Evolutionary conservation across 164 flowering plant genomes (phyloP).

Genomic region (Dillenia turbinata): DNA sequence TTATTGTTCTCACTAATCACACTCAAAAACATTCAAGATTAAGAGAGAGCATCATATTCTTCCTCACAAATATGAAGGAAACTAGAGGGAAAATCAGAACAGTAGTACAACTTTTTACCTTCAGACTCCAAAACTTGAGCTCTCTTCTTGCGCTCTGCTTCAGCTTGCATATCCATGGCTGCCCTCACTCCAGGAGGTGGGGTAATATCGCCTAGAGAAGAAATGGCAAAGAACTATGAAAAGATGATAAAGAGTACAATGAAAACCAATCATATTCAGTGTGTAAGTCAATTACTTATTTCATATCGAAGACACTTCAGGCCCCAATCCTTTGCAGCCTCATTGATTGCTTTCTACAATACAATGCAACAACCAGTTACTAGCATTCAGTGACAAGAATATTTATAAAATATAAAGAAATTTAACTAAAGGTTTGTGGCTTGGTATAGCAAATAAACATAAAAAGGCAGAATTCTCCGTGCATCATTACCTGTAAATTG

Average conservation of each 20-base stretch:
- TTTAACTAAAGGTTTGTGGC: no score
- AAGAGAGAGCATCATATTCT: no score
- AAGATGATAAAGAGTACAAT: background rate
- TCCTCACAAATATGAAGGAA: no score
- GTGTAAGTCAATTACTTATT: constrained; percentile 54
- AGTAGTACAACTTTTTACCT: constrained; percentile 27
- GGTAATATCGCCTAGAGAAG: constrained; percentile 74
- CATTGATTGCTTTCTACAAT: constrained; percentile 75
- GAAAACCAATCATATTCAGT: background rate
- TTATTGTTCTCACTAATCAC: no score
- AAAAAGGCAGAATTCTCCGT: no score
- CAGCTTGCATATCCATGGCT: constrained; percentile 99
- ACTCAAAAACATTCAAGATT: no score
- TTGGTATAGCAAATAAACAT: no score
- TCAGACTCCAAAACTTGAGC: constrained; percentile 93
- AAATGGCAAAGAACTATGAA: background rate
- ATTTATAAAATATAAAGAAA: no score
- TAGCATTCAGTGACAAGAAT: no score
- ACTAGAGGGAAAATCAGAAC: no score
- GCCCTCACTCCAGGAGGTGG: constrained; percentile 82
- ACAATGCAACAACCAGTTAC: constrained; percentile 1
- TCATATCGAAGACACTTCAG: constrained; percentile 90
- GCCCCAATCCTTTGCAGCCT: constrained; percentile 90
- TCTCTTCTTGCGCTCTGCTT: constrained; percentile 93
- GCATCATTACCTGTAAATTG: no score